Evolutionary conservation across 2,329 filamentous ascomycete species (phyloP).

Genomic region (Tolypocladium album): DNA sequence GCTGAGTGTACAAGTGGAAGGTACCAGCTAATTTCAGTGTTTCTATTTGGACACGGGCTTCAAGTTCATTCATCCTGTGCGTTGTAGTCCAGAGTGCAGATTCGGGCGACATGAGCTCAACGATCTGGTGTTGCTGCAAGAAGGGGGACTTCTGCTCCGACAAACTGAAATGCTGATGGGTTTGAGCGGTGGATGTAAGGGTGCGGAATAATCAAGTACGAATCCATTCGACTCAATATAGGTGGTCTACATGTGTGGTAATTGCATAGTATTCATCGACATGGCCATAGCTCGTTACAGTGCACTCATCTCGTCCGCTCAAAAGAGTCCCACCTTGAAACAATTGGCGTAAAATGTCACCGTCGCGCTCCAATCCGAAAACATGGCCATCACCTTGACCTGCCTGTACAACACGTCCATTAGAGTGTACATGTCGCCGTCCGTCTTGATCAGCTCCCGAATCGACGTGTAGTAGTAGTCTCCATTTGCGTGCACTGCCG

Average conservation of each 20-base stretch:
- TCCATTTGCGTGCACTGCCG: constrained; percentile 30
- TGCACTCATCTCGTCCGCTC: background rate
- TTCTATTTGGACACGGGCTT: too few relatives aligned
- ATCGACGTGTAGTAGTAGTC: constrained; percentile 49
- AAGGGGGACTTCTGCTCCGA: too few relatives aligned
- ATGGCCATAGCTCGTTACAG: background rate
- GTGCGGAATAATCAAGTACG: too few relatives aligned
- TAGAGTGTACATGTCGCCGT: constrained; percentile 58
- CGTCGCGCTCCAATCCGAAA: constrained; percentile 60
- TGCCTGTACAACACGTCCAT: constrained; percentile 52
- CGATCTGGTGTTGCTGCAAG: too few relatives aligned
- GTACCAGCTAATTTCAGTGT: too few relatives aligned
- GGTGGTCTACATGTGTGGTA: background rate
- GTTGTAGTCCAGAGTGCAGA: too few relatives aligned
- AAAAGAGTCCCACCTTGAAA: constrained; percentile 28
- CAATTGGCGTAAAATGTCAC: constrained; percentile 65
- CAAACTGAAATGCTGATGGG: too few relatives aligned
- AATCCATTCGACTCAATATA: background rate
- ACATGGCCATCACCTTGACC: constrained; percentile 51
- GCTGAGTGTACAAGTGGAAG: too few relatives aligned
- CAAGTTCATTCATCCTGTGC: too few relatives aligned
- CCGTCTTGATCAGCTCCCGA: constrained; percentile 42
- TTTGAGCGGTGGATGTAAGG: too few relatives aligned
- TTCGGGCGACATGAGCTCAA: too few relatives aligned
- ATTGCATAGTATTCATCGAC: background rate